Percentiles rank a stretch among this genome's conserved stretches.
These are phyloP conservation scores for Echinochloa phyllopogon DNA, from an alignment of 176 grass and related monocot genomes.

Conservation along the genomic window DNA sequence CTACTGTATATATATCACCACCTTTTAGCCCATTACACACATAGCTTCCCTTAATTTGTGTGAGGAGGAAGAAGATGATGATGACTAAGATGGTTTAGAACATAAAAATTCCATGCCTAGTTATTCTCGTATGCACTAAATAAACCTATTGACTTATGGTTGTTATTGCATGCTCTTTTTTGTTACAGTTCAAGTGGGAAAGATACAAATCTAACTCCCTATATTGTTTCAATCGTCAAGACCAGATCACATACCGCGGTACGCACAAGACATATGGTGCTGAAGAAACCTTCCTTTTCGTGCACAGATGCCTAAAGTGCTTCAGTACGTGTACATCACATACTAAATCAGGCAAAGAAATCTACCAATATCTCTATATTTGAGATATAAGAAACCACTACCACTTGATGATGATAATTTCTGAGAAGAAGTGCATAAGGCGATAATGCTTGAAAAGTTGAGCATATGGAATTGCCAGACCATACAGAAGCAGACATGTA, in stretches of 20 bases:
- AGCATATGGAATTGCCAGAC: neutral
- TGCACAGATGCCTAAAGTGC: neutral
- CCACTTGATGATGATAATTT: neutral
- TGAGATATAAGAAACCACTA: slow-evolving; percentile 19
- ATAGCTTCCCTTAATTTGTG: neutral
- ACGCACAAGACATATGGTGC: neutral
- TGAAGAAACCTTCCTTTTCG: neutral
- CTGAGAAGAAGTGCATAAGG: neutral
- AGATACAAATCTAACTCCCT: neutral
- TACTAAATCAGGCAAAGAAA: neutral
- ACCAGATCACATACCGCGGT: neutral
- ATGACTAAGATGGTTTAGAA: neutral
- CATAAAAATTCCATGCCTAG: neutral
- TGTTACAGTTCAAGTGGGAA: neutral
- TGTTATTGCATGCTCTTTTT: slow-evolving; percentile 58
- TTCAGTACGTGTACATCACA: neutral
- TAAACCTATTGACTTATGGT: neutral
- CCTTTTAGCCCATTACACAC: neutral
- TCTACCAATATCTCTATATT: neutral
- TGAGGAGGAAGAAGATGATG: neutral
- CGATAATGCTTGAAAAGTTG: neutral
- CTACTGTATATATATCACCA: neutral
- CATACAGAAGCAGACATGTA: neutral
- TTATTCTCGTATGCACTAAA: neutral
- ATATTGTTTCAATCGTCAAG: neutral